These are phyloP conservation scores for Phialophora chinensis DNA, from an alignment of 2,329 filamentous ascomycete genomes.

Conservation along the genomic window DNA sequence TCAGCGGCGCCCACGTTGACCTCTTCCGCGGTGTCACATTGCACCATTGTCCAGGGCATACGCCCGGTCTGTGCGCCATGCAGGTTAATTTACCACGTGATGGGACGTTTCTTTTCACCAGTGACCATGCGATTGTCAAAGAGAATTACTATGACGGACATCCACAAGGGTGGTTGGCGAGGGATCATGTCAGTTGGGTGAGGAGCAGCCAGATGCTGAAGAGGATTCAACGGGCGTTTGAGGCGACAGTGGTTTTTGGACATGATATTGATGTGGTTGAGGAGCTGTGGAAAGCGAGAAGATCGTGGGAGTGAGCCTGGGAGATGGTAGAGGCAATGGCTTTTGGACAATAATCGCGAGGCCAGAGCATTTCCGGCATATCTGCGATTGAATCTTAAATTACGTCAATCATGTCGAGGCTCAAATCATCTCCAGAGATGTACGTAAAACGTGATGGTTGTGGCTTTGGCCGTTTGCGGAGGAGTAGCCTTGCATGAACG, in stretches of 20 bases:
- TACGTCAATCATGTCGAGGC: background rate
- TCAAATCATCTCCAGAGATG: background rate
- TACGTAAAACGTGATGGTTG: background rate
- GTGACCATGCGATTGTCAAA: constrained; percentile 10
- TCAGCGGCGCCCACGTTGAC: background rate
- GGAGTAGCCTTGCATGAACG: constrained; percentile 15
- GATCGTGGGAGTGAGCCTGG: background rate
- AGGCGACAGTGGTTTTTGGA: background rate
- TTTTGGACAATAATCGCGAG: no score
- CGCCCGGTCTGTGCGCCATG: constrained; percentile 6
- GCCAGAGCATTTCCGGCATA: background rate
- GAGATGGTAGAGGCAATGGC: background rate
- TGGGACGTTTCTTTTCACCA: constrained; percentile 7
- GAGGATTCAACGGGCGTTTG: background rate
- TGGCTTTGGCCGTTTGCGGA: constrained; percentile 13
- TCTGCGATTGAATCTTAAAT: background rate
- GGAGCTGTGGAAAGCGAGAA: background rate
- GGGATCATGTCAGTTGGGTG: background rate
- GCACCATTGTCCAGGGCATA: constrained; percentile 13
- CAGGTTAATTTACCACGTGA: constrained; percentile 5
- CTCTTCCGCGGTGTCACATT: constrained; percentile 10
- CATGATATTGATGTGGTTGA: constrained; percentile 6
- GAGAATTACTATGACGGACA: constrained; percentile 1
- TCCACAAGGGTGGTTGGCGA: constrained; percentile 5
- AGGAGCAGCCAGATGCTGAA: constrained; percentile 1